A percentile compares a stretch with the other conserved stretches of the same genome.
These are phyloP conservation scores for Mycena rebaudengoi DNA, from an alignment of 768 basidiomycete genomes.

Conservation along the genomic window DNA sequence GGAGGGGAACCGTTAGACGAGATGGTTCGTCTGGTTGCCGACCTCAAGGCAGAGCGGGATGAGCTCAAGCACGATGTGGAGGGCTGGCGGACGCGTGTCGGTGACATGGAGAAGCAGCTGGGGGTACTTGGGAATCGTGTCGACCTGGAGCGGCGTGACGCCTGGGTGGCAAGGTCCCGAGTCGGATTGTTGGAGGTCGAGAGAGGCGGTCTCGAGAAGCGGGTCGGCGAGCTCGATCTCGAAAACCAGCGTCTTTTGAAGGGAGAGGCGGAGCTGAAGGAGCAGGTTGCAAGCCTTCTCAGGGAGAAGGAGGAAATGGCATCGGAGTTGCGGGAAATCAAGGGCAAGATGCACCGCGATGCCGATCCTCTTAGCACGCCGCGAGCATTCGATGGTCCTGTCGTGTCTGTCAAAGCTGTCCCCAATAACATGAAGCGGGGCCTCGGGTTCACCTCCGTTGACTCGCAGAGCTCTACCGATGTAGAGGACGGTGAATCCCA, in stretches of 20 bases:
- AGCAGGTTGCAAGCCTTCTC: slow-evolving; percentile 40
- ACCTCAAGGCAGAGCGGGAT: slow-evolving; percentile 89
- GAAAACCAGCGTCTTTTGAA: slow-evolving; percentile 39
- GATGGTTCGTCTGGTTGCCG: slow-evolving; percentile 77
- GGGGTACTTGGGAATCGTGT: slow-evolving; percentile 71
- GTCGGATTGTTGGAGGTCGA: slow-evolving; percentile 72
- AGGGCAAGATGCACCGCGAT: slow-evolving; percentile 41
- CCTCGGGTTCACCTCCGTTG: slow-evolving; percentile 65
- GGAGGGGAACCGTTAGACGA: slow-evolving; percentile 73
- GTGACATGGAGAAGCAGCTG: slow-evolving; percentile 77
- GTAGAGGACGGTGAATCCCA: slow-evolving; percentile 65
- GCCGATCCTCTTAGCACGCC: slow-evolving; percentile 52
- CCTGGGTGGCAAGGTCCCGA: slow-evolving; percentile 84
- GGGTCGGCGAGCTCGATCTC: slow-evolving; percentile 42
- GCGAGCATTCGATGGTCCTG: slow-evolving; percentile 39
- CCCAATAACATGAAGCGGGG: slow-evolving; percentile 49
- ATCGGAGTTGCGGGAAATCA: slow-evolving; percentile 64
- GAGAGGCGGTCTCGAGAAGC: slow-evolving; percentile 62
- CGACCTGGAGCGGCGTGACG: slow-evolving; percentile 82
- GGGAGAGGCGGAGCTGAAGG: slow-evolving; percentile 48
- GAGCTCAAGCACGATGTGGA: slow-evolving; percentile 89
- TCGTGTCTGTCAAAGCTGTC: slow-evolving; percentile 28
- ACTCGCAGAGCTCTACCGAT: slow-evolving; percentile 75
- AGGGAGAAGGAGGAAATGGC: slow-evolving; percentile 51
- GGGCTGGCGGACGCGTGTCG: slow-evolving; percentile 83